These are phyloP conservation scores for Lachnellula occidentalis DNA, from an alignment of 2,329 filamentous ascomycete species.

Conservation along the genomic window DNA sequence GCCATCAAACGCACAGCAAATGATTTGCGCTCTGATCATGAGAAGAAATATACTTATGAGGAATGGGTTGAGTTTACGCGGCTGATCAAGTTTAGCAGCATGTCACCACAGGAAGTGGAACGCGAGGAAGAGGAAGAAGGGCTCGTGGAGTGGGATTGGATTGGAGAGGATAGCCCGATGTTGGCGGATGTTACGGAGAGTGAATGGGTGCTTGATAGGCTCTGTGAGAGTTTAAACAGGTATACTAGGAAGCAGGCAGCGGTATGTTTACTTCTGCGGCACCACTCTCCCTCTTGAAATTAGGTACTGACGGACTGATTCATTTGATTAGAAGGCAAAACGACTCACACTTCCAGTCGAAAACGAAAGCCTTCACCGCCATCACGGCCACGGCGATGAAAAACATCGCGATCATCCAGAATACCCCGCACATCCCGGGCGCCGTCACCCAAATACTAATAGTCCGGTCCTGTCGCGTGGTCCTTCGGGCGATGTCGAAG, in stretches of 20 bases:
- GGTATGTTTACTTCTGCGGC: conserved; percentile 11
- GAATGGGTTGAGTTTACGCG: conserved; percentile 64
- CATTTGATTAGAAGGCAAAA: background rate
- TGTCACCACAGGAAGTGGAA: conserved; percentile 27
- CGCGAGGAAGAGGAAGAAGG: conserved; percentile 51
- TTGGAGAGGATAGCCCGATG: conserved; percentile 64
- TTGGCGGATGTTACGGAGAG: conserved; percentile 56
- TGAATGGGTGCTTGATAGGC: conserved; percentile 60
- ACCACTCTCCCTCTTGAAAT: background rate
- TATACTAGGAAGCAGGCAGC: conserved; percentile 30
- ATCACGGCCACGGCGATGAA: background rate
- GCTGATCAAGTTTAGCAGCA: conserved; percentile 52
- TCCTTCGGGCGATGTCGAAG: background rate
- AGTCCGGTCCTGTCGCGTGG: background rate
- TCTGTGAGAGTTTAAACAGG: conserved; percentile 56
- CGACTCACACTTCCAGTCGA: background rate
- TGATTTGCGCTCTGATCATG: conserved; percentile 42
- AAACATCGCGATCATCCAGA: background rate
- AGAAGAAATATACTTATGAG: conserved; percentile 57
- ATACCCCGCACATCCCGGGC: conserved; percentile 1
- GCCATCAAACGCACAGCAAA: conserved; percentile 51
- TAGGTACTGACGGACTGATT: background rate
- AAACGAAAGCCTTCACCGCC: background rate
- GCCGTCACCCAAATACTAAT: background rate
- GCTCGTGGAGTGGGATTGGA: conserved; percentile 66